Base-by-base conservation (phyloP, 1,139 yeast genomes). In the Scheffersomyces insectosa region DNA sequence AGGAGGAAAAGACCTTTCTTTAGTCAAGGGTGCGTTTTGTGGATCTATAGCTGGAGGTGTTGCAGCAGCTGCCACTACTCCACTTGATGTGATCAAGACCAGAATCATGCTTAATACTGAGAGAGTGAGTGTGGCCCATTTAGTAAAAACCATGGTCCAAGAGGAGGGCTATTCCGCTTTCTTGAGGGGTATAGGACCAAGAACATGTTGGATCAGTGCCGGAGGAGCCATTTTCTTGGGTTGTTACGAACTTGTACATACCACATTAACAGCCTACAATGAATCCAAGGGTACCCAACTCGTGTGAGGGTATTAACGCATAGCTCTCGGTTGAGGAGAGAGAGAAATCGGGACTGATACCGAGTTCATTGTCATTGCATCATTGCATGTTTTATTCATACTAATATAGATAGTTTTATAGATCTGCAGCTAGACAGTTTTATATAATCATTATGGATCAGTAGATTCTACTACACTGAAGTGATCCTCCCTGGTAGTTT, bases 171-270 rank as follows among this genome's bases (percentile, higher is more conserved):
- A 70, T 39, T 51, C 60, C 7, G 90, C 86, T 1, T 88, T 93
- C 51, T 78, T 82, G 60, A 79, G 79, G 41, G 99, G 99, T 4
- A 77, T 91, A 33, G 97, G 96, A 0, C 98, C 99, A 2, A 75
- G 99, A 61, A 90, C 97, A 0, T 77, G 88, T 80, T 93, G 99
- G 99, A 93, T 93, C 47, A 85, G 96, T 68, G 95, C 96, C 3
- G 99, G 99, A 13, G 99, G 99, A 14, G 97, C 98, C 28, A 89
- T 95, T 31, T 93, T 95, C 68, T 73, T 93, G 44, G 99, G 99
- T 3, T 88, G 89, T 46, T 93, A 93, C 59, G 99, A 93, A 64
- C 66, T 85, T 20, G 91, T 85, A 4, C 81, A 63, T 46, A 51
- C 64, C 27, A 51, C 47, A 25, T 49, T 60, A 34, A 40, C 51